Conservation (phyloP, 2,329 filamentous ascomycete species). For the Fusarium nanum region DNA sequence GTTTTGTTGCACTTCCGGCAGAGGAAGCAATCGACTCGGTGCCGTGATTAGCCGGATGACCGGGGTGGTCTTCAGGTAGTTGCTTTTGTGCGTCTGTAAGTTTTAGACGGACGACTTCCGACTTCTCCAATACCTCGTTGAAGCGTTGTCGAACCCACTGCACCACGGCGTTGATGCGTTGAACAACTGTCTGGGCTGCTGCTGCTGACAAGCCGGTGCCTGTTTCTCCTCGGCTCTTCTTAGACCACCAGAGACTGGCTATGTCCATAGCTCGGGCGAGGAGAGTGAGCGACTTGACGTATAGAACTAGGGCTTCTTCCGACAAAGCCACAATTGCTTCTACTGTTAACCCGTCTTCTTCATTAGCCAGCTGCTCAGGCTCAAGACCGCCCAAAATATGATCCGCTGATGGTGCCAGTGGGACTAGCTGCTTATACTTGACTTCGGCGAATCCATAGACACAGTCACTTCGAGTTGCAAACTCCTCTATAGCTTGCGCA, state of each 20-base stretch:
- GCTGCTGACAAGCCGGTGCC: conserved; percentile 55
- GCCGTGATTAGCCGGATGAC: conserved; percentile 83
- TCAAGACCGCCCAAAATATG: conserved; percentile 74
- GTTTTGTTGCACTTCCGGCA: conserved; percentile 75
- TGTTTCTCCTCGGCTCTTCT: conserved; percentile 75
- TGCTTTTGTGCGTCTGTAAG: conserved; percentile 86
- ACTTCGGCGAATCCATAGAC: conserved; percentile 98
- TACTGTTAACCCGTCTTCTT: conserved; percentile 82
- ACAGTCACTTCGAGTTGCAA: conserved; percentile 92
- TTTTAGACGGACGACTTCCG: conserved; percentile 90
- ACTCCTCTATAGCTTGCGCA: conserved; percentile 87
- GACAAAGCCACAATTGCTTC: conserved; percentile 89
- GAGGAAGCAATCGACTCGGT: conserved; percentile 67
- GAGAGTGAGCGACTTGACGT: conserved; percentile 91
- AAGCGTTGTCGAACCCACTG: conserved; percentile 95
- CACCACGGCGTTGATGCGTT: conserved; percentile 90
- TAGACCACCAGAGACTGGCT: conserved; percentile 90
- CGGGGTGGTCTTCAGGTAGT: conserved; percentile 85
- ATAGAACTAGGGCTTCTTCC: conserved; percentile 94
- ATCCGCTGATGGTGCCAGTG: conserved; percentile 81
- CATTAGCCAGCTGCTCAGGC: conserved; percentile 63
- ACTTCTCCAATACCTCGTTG: conserved; percentile 97
- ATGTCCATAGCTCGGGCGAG: conserved; percentile 96
- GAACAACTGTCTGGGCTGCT: conserved; percentile 64
- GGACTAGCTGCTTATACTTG: conserved; percentile 97